Base-by-base conservation (phyloP, 1,284 basidiomycete species). In the Somion occarium region DNA sequence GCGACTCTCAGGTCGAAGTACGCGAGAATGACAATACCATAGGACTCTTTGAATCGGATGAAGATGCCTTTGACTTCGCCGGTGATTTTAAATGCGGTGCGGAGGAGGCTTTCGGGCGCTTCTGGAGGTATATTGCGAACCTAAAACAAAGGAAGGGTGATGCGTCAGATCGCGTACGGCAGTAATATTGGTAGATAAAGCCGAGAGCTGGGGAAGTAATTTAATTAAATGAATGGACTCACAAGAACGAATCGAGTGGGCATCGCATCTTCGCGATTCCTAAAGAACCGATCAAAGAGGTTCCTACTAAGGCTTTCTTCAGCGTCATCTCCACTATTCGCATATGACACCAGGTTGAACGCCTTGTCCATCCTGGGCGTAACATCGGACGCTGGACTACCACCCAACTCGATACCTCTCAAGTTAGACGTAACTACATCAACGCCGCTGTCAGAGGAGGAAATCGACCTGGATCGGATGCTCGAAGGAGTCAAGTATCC, bases 1-100 rank as follows among this genome's bases (percentile, higher is more conserved):
- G 83, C 79, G 46, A 79, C 70, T 44, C 82, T 75, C 26, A 77
- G 61, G 59, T 88, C 83, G 62, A 76, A 79, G 58, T 87, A 88
- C 2, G 82, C 79, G 46, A 88, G 63, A 52, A 84, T 67, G 44
- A 83, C 69, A 25, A 76, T 64, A 3, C 79, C 77, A 44, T 78
- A 70, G 19, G 70, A 69, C 46, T 69, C 65, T 48, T 77, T 75
- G 53, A 71, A 72, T 48, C 74, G 77, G 19, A 75, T 64, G 56
- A 74, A 74, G 30, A 84, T 74, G n/a, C 76, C 78, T 59, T 80
- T 78, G 50, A 79, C 55, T 20, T 61, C 56, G 23, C 61, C 60
- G 26, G 56, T 46, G n/a, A 52, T 46, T 3, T 55, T 44, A 26
- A 63, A 59, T 0, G 55, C 54, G n/a, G 53, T 53, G 27, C 53